Base-by-base conservation (phyloP, 495 filamentous ascomycete genomes). In the Acidomyces sp. region DNA sequence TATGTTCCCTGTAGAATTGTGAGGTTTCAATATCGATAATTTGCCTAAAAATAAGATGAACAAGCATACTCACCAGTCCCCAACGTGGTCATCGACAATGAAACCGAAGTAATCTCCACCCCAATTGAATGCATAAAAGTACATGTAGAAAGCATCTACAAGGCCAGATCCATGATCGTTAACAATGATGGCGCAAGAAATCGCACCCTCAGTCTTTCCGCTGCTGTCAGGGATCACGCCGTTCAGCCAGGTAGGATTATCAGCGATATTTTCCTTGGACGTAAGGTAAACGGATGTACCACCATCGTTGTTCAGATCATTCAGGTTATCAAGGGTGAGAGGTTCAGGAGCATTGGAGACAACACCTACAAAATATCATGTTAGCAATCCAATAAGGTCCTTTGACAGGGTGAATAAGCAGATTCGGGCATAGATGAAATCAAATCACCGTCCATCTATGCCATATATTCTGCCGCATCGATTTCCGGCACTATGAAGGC, bases 131-230 rank as follows among this genome's bases (percentile, higher is more conserved):
- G 74, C 65, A 44, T 76, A 81, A 49, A 80, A 80, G 46, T 80
- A 80, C 45, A 80, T 71, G 49, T 80, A 81, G 41, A 78, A 81
- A 0, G 67, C 77, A 63, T 82, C 77, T 0, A 78, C 56, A 3
- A 57, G 56, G 2, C 66, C 70, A 29, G 58, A 51, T 0, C 68
- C 71, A 45, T 72, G 66, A 46, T 80, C 71, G 39, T 64, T 63
- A 13, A 74, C 63, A 19, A 82, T 66, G 31, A 82, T 62, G 0
- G 60, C 61, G 29, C 61, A 64, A 15, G 62, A 65, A 10, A 62
- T 62, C 3, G 63, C 67, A 46, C 62, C 62, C 1, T 56, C 47
- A 1, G 64, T 71, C 34, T 67, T 62, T 7, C 71, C 69, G 15
- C 63, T 56, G 22, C 42, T 43, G 49, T 74, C 62, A 0, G 71